Percentiles rank a stretch among this genome's conserved stretches.
phyloP scores from a whole-genome alignment of 768 basidiomycete species.

The Mycena amicta region DNA sequence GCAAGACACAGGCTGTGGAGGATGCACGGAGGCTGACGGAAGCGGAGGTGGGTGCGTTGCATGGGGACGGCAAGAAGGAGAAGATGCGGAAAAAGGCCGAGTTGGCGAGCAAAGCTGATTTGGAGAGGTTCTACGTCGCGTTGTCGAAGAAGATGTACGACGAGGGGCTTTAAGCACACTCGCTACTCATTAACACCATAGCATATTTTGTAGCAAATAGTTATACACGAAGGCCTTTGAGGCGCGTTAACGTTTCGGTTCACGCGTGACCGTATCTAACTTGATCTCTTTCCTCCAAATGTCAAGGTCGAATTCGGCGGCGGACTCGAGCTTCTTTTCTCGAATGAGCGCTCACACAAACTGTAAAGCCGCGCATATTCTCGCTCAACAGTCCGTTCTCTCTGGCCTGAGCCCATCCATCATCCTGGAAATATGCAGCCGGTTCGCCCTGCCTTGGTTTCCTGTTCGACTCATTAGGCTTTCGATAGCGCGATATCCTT shows the following conservation, averaged over 20 bases:
- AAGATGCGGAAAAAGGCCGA: conserved; percentile 45
- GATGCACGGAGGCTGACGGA: conserved; percentile 22
- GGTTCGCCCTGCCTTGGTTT: conserved; percentile 43
- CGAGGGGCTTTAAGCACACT: conserved; percentile 78
- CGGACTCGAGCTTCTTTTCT: conserved; percentile 85
- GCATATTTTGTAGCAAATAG: too few species aligned
- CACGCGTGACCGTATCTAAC: background rate
- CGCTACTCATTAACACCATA: too few species aligned
- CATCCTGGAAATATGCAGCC: conserved; percentile 80
- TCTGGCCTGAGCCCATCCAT: conserved; percentile 77
- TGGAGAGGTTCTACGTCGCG: conserved; percentile 90
- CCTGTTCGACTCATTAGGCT: background rate
- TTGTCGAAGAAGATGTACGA: conserved; percentile 89
- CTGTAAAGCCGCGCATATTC: background rate
- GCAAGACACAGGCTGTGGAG: conserved; percentile 14
- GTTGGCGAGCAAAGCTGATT: conserved; percentile 66
- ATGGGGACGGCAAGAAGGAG: conserved; percentile 26
- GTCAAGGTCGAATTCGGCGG: conserved; percentile 81
- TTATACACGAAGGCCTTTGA: too few species aligned
- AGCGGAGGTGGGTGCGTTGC: conserved; percentile 23
- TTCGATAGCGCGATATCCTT: conserved; percentile 74
- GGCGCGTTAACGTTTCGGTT: too few species aligned
- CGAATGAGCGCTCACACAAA: conserved; percentile 61
- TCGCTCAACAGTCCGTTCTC: conserved; percentile 66
- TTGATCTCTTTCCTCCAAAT: too few species aligned